Percentiles rank a stretch among this genome's conserved stretches.
These are phyloP conservation scores for Leucaena leucocephala DNA, from an alignment of 306 rosid species.

Conservation along the genomic window DNA sequence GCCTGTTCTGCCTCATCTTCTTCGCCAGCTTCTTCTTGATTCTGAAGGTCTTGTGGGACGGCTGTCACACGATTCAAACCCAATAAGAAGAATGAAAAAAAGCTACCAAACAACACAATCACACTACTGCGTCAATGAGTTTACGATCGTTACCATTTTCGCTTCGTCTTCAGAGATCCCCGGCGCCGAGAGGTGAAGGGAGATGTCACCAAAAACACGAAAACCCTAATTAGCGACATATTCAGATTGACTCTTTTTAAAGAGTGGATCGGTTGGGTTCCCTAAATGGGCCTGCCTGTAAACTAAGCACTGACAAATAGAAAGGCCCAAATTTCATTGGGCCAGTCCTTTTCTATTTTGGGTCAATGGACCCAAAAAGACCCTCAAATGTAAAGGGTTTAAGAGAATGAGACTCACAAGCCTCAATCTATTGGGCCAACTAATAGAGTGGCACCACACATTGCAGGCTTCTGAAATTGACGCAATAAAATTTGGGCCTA, in stretches of 20 bases:
- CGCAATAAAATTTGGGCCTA: no score
- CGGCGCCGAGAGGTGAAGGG: slow-evolving; percentile 17
- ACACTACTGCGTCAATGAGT: neutral
- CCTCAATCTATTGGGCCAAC: neutral
- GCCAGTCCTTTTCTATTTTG: neutral
- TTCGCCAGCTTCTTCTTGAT: slow-evolving; percentile 92
- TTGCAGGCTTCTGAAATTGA: neutral
- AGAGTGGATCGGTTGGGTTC: neutral
- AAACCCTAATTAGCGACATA: slow-evolving; percentile 6
- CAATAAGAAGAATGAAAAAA: neutral
- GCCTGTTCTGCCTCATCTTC: slow-evolving; percentile 98
- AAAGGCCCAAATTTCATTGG: neutral
- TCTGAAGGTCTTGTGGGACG: slow-evolving; percentile 85
- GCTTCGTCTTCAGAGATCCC: slow-evolving; percentile 25
- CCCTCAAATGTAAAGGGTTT: neutral
- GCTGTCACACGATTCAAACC: slow-evolving; percentile 46
- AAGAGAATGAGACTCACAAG: neutral
- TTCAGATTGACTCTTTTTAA: neutral
- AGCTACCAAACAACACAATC: neutral
- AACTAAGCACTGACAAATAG: neutral
- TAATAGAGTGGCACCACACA: neutral
- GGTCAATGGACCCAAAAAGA: neutral
- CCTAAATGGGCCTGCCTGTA: neutral
- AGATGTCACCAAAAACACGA: neutral
- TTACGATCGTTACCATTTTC: slow-evolving; percentile 48